A percentile compares a stretch with the other conserved stretches of the same genome.
Conservation (phyloP, 805 yeast genomes). For the Saccharomycopsis olivae region DNA sequence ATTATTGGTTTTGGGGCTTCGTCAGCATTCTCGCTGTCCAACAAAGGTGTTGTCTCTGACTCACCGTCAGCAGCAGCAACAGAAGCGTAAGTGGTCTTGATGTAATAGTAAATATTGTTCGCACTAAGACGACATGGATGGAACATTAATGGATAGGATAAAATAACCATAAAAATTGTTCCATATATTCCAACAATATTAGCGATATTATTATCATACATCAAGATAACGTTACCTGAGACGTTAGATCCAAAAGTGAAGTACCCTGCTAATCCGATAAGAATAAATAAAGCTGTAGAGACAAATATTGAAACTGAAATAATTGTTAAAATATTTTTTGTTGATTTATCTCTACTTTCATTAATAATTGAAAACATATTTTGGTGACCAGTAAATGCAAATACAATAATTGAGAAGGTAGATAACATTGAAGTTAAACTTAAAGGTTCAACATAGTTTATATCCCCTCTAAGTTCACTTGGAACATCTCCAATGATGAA, state of each 20-base stretch:
- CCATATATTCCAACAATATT: constrained; percentile 43
- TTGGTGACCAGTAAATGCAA: constrained; percentile 78
- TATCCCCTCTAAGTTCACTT: constrained; percentile 31
- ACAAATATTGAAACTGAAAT: constrained; percentile 37
- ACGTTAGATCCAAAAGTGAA: constrained; percentile 60
- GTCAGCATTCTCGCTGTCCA: too few relatives aligned
- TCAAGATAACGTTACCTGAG: constrained; percentile 56
- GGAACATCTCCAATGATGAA: constrained; percentile 36
- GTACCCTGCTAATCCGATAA: constrained; percentile 63
- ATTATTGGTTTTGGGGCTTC: constrained; percentile 19
- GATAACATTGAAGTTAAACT: constrained; percentile 38
- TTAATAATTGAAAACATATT: constrained; percentile 69
- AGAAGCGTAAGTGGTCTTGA: constrained; percentile 20
- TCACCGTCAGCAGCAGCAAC: neutral
- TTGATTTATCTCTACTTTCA: constrained; percentile 47
- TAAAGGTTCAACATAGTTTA: constrained; percentile 33
- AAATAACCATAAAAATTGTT: constrained; percentile 60
- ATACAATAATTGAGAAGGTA: constrained; percentile 63
- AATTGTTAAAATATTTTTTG: constrained; percentile 37
- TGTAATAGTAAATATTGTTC: constrained; percentile 51
- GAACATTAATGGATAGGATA: constrained; percentile 70
- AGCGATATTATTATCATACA: constrained; percentile 48
- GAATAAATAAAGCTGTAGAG: constrained; percentile 46
- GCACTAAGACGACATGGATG: constrained; percentile 71
- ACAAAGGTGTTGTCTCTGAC: neutral